A percentile compares a stretch with the other conserved stretches of the same genome.
Conservation (phyloP, 768 basidiomycete species). For the Boletus huronensis region DNA sequence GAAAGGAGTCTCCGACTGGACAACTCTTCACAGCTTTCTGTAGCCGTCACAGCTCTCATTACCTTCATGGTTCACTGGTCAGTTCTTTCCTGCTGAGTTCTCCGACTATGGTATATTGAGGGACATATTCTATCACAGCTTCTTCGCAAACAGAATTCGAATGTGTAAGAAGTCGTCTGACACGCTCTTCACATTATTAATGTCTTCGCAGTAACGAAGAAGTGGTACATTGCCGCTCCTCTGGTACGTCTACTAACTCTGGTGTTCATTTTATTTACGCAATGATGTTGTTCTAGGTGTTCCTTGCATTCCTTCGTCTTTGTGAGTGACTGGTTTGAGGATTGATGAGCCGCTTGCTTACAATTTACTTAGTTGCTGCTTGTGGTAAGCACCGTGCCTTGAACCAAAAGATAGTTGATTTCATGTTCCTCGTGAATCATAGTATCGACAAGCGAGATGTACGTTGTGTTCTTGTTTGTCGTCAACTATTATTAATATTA, state of each 20-base stretch:
- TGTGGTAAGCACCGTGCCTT: conserved; percentile 20
- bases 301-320: conserved; percentile 34
- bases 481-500: neutral
- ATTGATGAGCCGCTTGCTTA: conserved; percentile 2
- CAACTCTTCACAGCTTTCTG: conserved; percentile 23
- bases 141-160: conserved; percentile 35
- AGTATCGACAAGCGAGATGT: conserved; percentile 35
- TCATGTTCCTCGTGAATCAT: neutral
- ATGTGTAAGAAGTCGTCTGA: conserved; percentile 21
- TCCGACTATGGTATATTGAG: neutral
- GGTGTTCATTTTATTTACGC: neutral
- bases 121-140: conserved; percentile 6
- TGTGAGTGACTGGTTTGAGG: conserved; percentile 16
- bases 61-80: conserved; percentile 35
- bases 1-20: neutral
- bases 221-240: conserved; percentile 31
- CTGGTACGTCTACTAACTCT: conserved; percentile 13
- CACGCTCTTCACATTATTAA: conserved; percentile 1
- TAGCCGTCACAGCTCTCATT: conserved; percentile 30
- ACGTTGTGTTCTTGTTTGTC: neutral
- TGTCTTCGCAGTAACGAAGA: conserved; percentile 26
- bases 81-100: neutral
- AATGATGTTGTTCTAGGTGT: conserved; percentile 10
- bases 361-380: conserved; percentile 22
- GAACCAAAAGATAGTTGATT: neutral